These are phyloP conservation scores for Coniochaeta pulveracea DNA, from an alignment of 2,329 filamentous ascomycete genomes.

Conservation along the genomic window DNA sequence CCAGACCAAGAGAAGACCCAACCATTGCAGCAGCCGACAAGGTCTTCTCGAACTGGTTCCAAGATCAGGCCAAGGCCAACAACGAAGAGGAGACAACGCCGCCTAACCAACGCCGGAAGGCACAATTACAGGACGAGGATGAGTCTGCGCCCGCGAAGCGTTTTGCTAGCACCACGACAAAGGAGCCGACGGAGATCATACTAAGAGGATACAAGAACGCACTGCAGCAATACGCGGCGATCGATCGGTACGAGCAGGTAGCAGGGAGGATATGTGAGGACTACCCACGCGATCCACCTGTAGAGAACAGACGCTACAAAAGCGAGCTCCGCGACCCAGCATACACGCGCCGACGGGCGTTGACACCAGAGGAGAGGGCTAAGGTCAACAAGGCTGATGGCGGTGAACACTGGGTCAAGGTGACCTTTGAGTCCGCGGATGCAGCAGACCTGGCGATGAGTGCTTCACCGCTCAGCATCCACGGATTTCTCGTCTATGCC, in stretches of 20 bases:
- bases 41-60: conserved; percentile 48
- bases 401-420: conserved; percentile 85
- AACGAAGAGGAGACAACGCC: conserved; percentile 15
- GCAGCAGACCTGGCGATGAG: conserved; percentile 60
- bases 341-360: conserved; percentile 49
- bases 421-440: conserved; percentile 66
- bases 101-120: conserved; percentile 10
- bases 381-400: conserved; percentile 75
- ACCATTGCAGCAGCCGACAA: conserved; percentile 50
- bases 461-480: conserved; percentile 59
- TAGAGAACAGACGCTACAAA: conserved; percentile 58
- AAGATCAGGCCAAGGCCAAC: conserved; percentile 28
- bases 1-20: conserved; percentile 47
- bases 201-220: conserved; percentile 66
- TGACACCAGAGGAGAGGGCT: conserved; percentile 62
- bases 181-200: conserved; percentile 60
- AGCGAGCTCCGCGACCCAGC: conserved; percentile 63
- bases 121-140: conserved; percentile 23
- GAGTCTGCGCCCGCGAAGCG: conserved; percentile 16
- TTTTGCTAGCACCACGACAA: conserved; percentile 19
- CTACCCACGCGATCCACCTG: conserved; percentile 76
- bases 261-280: conserved; percentile 86
- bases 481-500: conserved; percentile 60
- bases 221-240: conserved; percentile 69
- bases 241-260: conserved; percentile 79